Base-by-base conservation (phyloP, 768 basidiomycete genomes). In the Macrolepiota fuliginosa region DNA sequence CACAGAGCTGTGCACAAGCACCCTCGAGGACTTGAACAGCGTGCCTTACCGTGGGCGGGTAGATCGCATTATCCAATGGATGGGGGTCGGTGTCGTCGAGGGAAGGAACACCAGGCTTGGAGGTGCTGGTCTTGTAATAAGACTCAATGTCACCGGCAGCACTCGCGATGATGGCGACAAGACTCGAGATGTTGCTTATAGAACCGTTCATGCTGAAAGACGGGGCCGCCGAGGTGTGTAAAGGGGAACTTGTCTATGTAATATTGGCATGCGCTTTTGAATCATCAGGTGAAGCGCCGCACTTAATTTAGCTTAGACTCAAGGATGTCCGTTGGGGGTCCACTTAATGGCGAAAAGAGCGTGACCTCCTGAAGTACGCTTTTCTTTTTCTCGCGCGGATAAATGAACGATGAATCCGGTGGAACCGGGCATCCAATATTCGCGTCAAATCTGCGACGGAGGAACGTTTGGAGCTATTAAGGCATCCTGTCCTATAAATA, bases 61-160 rank as follows among this genome's bases (percentile, higher is more conserved):
- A 53, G 29, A 64, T 63, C 12, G 65, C 63, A 45, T 63, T 62
- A 27, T 79, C 78, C 55, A 80, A 69, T 0, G 75, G 74, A 19
- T 74, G 71, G n/a, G 66, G 63, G 11, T 63, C 65, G 0, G 66
- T 66, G n/a, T 72, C 71, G 47, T 77, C 71, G 9, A 81, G 67
- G 42, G 73, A 66, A 6, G 77, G 79, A 1, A 73, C 65, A 7
- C 7, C 3, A 7, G 29, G 29, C 29, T 62, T 61, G 5, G 57
- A 64, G 1, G 71, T 72, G 0, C 62, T 64, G 46, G 64, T 67
- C 46, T 73, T 68, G 51, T 73, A 61, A 37, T 35, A 54, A 2
- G 52, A 36, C 32, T 36, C 52, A 12, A 54, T 36, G 7, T 22
- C 36, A 11, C 35, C 5, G n/a, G 52, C 35, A 22, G 52, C 29